A percentile compares a stretch with the other conserved stretches of the same genome.
Conservation (phyloP, 495 filamentous ascomycete species). For the Aspergillus bertholletiae region DNA sequence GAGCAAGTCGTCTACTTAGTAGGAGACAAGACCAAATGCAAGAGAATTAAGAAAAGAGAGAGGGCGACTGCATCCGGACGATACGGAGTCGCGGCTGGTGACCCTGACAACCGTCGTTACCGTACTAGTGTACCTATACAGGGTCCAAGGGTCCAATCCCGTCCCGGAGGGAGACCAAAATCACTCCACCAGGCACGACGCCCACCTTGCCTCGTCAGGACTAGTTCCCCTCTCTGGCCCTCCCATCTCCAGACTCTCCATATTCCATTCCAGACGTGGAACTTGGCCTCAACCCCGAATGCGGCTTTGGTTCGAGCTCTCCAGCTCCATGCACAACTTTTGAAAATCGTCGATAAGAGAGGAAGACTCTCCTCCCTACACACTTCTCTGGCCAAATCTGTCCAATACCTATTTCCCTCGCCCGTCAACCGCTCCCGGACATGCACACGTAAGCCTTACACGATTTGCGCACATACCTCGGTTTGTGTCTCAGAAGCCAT, state of each 20-base stretch:
- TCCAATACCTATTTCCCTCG: no score
- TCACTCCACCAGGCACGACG: not conserved
- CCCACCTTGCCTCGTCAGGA: no score
- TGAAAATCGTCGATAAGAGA: no score
- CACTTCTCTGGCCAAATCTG: no score
- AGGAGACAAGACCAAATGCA: not conserved
- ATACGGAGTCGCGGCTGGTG: slow-evolving; percentile 17
- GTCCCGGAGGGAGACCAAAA: not conserved
- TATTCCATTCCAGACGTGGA: no score
- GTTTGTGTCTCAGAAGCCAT: not conserved
- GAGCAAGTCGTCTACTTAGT: not conserved
- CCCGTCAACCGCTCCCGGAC: not conserved
- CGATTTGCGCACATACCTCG: not conserved
- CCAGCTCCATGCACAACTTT: no score
- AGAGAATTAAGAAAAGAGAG: not conserved
- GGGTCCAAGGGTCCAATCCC: not conserved
- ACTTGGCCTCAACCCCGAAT: no score
- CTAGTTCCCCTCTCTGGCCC: no score
- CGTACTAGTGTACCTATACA: not conserved
- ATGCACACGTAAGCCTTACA: not conserved
- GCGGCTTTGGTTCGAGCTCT: no score
- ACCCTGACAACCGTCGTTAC: slow-evolving; percentile 18
- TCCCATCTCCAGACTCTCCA: no score
- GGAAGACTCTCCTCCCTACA: no score
- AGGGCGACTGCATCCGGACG: slow-evolving; percentile 14